Evolutionary conservation across 257 asterid species (phyloP).

Genomic region (Lavandula angustifolia): DNA sequence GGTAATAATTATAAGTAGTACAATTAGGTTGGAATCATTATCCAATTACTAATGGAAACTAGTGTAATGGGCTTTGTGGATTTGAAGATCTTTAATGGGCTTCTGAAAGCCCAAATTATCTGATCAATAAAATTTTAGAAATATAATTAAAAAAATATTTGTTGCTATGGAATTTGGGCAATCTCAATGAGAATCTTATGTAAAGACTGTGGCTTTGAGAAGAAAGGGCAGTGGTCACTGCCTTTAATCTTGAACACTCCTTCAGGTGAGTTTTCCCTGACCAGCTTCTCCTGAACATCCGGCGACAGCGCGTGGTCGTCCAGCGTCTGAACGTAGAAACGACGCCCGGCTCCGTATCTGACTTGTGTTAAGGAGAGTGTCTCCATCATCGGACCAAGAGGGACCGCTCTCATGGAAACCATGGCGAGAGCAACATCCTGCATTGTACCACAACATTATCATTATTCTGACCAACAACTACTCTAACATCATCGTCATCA

Average conservation of each 20-base stretch:
- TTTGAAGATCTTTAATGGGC: too few relatives aligned
- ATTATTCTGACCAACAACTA: too few relatives aligned
- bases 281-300: slow-evolving; percentile 88
- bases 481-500: too few relatives aligned
- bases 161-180: slow-evolving; percentile 69
- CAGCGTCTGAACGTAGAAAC: slow-evolving; percentile 78
- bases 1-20: too few relatives aligned
- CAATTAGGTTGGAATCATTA: too few relatives aligned
- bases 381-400: slow-evolving; percentile 80
- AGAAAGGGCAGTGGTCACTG: slow-evolving; percentile 95
- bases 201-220: slow-evolving; percentile 93
- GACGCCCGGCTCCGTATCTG: slow-evolving; percentile 68
- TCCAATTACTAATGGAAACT: too few relatives aligned
- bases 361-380: slow-evolving; percentile 49
- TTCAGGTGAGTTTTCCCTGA: slow-evolving; percentile 85
- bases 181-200: slow-evolving; percentile 84
- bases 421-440: slow-evolving; percentile 79
- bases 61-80: too few relatives aligned
- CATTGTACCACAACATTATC: background rate
- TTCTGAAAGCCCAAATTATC: too few relatives aligned
- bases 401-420: slow-evolving; percentile 73
- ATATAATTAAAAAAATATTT: slow-evolving; percentile 1
- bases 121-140: background rate
- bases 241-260: slow-evolving; percentile 93
- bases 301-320: slow-evolving; percentile 93